Conservation (phyloP, 78 protist genomes). For the Thecamonas trahens region DNA sequence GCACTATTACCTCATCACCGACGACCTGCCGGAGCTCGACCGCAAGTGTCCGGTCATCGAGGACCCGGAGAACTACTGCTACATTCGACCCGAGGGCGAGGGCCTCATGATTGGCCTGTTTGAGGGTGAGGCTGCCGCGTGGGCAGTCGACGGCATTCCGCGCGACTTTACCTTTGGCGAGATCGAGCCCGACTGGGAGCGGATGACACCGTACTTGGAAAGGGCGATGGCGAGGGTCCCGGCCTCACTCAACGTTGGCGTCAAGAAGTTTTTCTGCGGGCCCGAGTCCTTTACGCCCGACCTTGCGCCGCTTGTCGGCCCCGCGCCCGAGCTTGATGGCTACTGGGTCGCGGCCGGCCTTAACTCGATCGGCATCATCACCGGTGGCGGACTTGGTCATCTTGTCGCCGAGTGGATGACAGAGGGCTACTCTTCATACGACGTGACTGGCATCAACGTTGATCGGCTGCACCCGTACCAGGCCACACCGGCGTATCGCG, state of each 20-base stretch:
- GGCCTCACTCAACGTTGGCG: not conserved
- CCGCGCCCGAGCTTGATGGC: slow-evolving; percentile 21
- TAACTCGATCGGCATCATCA: slow-evolving; percentile 34
- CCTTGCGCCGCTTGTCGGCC: slow-evolving; percentile 13
- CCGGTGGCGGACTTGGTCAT: slow-evolving; percentile 31
- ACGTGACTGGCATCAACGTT: slow-evolving; percentile 16
- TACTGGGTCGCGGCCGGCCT: slow-evolving; percentile 41
- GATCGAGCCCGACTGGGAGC: slow-evolving; percentile 26
- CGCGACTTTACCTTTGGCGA: not conserved
- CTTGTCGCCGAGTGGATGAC: slow-evolving; percentile 18
- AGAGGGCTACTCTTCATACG: slow-evolving; percentile 12
- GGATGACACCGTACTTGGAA: slow-evolving; percentile 22
- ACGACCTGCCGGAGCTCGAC: slow-evolving; percentile 12
- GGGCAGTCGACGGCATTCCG: not conserved
- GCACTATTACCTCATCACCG: slow-evolving; percentile 42
- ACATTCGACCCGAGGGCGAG: slow-evolving; percentile 26
- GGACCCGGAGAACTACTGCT: slow-evolving; percentile 31
- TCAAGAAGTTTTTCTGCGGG: slow-evolving; percentile 23
- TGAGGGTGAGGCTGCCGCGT: slow-evolving; percentile 28
- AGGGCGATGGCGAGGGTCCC: slow-evolving; percentile 13
- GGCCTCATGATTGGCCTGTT: slow-evolving; percentile 40
- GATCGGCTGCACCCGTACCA: not conserved
- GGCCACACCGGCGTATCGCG: not conserved
- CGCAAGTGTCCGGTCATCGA: slow-evolving; percentile 30
- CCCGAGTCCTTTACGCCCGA: slow-evolving; percentile 47